Base-by-base conservation (phyloP, 345 rosid species). In the Sisymbrium altissimum region DNA sequence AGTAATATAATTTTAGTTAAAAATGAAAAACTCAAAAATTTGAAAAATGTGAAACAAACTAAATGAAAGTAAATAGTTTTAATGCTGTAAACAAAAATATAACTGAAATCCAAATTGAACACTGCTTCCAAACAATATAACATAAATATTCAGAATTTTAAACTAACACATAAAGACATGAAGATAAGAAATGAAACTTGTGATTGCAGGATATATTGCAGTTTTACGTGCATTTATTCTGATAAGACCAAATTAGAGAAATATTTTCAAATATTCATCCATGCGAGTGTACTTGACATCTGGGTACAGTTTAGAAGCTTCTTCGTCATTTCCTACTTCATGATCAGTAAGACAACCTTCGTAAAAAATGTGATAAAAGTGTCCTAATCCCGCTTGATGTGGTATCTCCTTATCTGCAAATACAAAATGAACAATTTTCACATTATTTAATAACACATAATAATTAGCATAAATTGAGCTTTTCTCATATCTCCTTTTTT, bases 291-390 rank as follows among this genome's bases (percentile, higher is more conserved):
- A 93, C n/a, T 70, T 78, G 21, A 93, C 87, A 14, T 86, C 90
- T 0, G 96, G 97, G 46, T 90, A 90, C 17, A 93, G 93, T 39
- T 63, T 68, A 1, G 96, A 87, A 61, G 88, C 97, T 77, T 90
- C 98, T 68, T 45, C 86, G 1, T 72, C 82, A 63, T 87, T 80
- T 14, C 77, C 83, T 3, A 86, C 79, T 64, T 90, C 87, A 36
- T 88, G 90, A 75, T 93, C 86, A 5, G 93, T 79, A 21, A 90
- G 71, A 60, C 98, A 86, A n/a, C 98, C 96, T 67, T 90, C 96
- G 19, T 85, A 93, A 69, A 74, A 93, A 4, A 93, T 80, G 62
- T 93, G 96, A 62, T 86, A 86, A 70, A 87, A 90, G 70, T 93
- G 97, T n/a, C 93, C 93, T 38, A 86, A 41, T 11, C 89, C 97